phyloP scores from a whole-genome alignment of 805 yeast species.

The Clavispora carvajalis region DNA sequence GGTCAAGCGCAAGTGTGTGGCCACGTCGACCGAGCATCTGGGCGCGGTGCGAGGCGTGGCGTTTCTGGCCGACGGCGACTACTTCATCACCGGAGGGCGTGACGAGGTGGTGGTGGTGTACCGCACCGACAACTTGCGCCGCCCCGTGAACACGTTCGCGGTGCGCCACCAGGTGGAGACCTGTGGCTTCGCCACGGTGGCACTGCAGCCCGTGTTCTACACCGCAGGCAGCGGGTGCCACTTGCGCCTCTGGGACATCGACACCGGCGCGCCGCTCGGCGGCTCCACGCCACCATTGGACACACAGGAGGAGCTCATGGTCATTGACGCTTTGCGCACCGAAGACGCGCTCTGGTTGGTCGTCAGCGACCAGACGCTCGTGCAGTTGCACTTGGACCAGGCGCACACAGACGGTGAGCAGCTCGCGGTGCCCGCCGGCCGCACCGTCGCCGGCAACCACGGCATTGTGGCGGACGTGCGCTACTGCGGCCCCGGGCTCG shows the following conservation, averaged over 20 bases:
- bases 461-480: constrained; percentile 91
- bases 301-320: constrained; percentile 68
- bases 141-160: constrained; percentile 62
- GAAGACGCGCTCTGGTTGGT: constrained; percentile 43
- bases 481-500: constrained; percentile 59
- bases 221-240: constrained; percentile 77
- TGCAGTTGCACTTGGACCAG: constrained; percentile 34
- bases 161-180: constrained; percentile 69
- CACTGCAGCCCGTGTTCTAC: constrained; percentile 36
- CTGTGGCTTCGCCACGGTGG: constrained; percentile 49
- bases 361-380: constrained; percentile 80
- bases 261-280: constrained; percentile 43
- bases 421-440: constrained; percentile 34
- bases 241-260: constrained; percentile 60
- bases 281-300: constrained; percentile 44
- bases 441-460: constrained; percentile 84
- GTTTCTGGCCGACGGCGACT: constrained; percentile 47
- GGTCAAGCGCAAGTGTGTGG: constrained; percentile 68
- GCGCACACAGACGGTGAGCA: constrained; percentile 17
- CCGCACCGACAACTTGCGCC: constrained; percentile 43
- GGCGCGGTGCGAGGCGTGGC: constrained; percentile 84
- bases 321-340: constrained; percentile 51
- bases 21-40: constrained; percentile 65
- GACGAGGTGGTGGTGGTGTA: constrained; percentile 70
- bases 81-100: constrained; percentile 79